Percentiles rank a stretch among this genome's conserved stretches.
phyloP scores from a whole-genome alignment of 2,329 filamentous ascomycete genomes.

The Diaporthe australafricana region DNA sequence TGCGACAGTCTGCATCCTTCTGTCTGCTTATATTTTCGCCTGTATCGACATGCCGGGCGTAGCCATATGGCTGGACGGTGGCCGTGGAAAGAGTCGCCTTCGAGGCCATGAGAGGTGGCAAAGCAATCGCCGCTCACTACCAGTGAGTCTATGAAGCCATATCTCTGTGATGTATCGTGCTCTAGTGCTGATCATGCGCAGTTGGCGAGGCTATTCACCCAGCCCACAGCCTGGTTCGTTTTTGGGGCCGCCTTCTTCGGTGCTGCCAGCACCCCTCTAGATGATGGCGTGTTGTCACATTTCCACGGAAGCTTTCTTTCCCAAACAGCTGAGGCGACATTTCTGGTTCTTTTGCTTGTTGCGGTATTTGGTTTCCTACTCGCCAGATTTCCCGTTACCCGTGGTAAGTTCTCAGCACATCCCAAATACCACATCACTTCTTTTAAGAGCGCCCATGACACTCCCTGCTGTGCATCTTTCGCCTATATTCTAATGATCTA shows the following conservation, averaged over 20 bases:
- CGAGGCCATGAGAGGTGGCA: neutral
- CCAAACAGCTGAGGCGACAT: neutral
- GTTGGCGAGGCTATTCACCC: neutral
- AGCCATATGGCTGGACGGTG: neutral
- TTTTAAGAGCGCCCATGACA: neutral
- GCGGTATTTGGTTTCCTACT: neutral
- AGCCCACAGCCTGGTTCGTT: neutral
- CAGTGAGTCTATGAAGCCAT: neutral
- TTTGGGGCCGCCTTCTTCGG: neutral
- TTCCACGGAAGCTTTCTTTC: neutral
- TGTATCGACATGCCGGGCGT: neutral
- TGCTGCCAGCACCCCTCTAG: neutral
- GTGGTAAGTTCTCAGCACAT: neutral
- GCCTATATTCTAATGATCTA: neutral
- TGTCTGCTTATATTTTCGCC: neutral
- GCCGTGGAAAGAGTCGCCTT: neutral
- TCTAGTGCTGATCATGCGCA: neutral
- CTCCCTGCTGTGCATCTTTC: neutral
- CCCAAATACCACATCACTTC: neutral
- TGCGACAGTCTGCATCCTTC: neutral
- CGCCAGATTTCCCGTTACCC: neutral
- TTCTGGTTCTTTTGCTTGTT: neutral
- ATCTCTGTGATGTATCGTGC: neutral
- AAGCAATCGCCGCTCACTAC: neutral
- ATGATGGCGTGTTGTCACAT: neutral